A percentile compares a stretch with the other conserved stretches of the same genome.
Conservation (phyloP, 1,139 yeast genomes). For the Zygosaccharomyces pseudobailii region DNA sequence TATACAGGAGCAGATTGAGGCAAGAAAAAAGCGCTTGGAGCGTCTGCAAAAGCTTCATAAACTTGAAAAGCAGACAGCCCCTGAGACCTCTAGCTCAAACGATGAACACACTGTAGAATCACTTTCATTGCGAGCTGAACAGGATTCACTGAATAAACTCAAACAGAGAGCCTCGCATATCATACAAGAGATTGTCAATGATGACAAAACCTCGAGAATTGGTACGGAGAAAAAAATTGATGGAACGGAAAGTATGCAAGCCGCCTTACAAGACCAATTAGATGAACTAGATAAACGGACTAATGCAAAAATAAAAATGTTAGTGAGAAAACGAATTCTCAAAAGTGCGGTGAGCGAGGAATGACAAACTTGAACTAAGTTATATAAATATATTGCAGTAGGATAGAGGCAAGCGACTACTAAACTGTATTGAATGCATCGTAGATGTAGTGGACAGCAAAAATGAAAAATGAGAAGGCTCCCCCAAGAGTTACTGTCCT, state of each 20-base stretch:
- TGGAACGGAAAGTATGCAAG: conserved; percentile 5
- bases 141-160: neutral
- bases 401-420: neutral
- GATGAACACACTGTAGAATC: neutral
- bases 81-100: neutral
- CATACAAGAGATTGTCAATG: neutral
- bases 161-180: neutral
- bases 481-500: conserved; percentile 91
- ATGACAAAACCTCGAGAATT: neutral
- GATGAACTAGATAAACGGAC: conserved; percentile 39
- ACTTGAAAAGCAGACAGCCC: neutral
- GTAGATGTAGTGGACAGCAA: conserved; percentile 74
- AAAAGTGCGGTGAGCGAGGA: conserved; percentile 9
- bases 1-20: conserved; percentile 8
- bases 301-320: conserved; percentile 37
- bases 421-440: conserved; percentile 42
- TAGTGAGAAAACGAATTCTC: conserved; percentile 39
- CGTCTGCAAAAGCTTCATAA: conserved; percentile 2
- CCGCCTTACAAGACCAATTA: conserved; percentile 33
- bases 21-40: conserved; percentile 13
- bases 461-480: conserved; percentile 75
- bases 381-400: neutral
- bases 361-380: neutral
- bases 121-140: neutral
- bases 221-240: neutral